Base-by-base conservation (phyloP, 2,329 filamentous ascomycete genomes). In the Ophiocordyceps camponoti-saundersi region DNA sequence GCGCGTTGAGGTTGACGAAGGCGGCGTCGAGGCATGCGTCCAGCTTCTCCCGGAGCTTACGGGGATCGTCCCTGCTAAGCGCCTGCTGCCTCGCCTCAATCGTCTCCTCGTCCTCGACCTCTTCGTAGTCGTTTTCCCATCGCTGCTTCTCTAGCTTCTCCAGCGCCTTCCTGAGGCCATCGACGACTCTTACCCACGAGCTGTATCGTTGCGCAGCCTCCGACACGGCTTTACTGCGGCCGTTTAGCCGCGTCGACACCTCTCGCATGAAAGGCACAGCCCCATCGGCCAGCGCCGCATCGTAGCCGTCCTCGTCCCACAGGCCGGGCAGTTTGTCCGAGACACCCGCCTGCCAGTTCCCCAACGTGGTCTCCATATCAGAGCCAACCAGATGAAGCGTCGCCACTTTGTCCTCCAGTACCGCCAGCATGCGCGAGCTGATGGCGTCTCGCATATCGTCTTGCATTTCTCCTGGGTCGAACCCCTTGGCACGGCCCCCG, bases 51-150 rank as follows among this genome's bases (percentile, higher is more conserved):
- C 78, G 72, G 7, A 92, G 63, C 51, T 73, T 61, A 40, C 70
- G 66, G 0, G 84, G 81, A 53, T 92, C 85, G 32, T 90, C 78
- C 46, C 77, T 77, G 59, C 80, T 86, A 13, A 94, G 69, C 0
- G 80, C 61, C 36, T 73, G 71, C 53, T 86, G 80, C 32, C 80
- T 72, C 18, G 71, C 70, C 50, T 85, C 80, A 20, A 83, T 73
- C 1, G 73, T 77, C 47, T 83, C 72, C 51, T 89, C 83, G 49
- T 87, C 82, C 49, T 87, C 82, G 40, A 86, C 77, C 45, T 83
- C 77, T 45, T 82, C 78, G 26, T 80, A 71, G 50, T 85, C 82
- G 47, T 85, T 81, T 51, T 89, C 82, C 83, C 85, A 89, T 48
- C 78, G 75, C 52, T 81, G 77, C 44, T 75, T 73, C 50, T 70